Conservation (phyloP, 116 monocot genomes). For the Zostera marina region DNA sequence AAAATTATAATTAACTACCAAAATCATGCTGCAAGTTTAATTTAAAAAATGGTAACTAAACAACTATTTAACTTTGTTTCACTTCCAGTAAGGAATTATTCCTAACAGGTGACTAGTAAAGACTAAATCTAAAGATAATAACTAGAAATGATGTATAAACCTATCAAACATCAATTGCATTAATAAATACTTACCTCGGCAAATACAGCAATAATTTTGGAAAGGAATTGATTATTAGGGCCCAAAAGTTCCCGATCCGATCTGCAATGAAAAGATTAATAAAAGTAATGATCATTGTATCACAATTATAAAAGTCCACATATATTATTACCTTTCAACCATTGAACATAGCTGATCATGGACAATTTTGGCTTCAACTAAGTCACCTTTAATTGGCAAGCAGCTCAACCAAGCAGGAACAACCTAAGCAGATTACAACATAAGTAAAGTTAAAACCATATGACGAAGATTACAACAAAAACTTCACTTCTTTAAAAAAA, state of each 20-base stretch:
- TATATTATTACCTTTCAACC: conserved; percentile 60
- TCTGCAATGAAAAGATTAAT: conserved; percentile 14
- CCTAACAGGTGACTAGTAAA: too few species aligned
- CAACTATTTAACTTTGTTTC: too few species aligned
- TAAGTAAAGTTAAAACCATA: not conserved
- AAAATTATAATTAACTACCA: too few species aligned
- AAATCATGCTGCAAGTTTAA: too few species aligned
- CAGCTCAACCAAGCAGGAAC: conserved; percentile 85
- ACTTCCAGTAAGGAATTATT: too few species aligned
- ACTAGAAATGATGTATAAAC: not conserved
- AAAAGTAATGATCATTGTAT: not conserved
- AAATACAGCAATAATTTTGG: conserved; percentile 69
- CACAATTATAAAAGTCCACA: not conserved
- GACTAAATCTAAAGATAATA: too few species aligned
- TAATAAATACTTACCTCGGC: conserved; percentile 40
- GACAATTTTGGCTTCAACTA: conserved; percentile 89
- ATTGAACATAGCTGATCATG: conserved; percentile 85
- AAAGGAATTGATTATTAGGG: conserved; percentile 71
- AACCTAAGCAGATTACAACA: conserved; percentile 32
- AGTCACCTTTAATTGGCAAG: conserved; percentile 74
- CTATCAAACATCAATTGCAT: too few species aligned
- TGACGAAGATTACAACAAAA: not conserved
- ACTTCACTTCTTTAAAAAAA: too few species aligned
- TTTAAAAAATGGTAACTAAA: too few species aligned
- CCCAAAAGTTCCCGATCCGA: conserved; percentile 73